Evolutionary conservation across 495 filamentous ascomycete genomes (phyloP).

Genomic region (Lasiosphaeria hispida): DNA sequence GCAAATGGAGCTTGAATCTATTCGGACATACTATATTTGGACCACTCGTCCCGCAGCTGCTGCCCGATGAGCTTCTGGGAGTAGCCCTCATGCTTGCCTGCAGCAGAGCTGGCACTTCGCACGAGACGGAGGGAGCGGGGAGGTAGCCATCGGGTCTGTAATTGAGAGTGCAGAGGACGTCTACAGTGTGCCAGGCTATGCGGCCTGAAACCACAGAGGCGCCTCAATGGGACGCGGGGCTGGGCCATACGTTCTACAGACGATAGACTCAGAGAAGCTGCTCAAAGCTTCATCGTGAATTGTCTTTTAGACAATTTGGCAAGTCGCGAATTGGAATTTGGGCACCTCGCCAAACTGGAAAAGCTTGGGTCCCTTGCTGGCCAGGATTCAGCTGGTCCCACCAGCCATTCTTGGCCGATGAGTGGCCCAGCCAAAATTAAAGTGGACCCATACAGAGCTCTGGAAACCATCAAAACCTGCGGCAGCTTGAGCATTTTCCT

Average conservation of each 20-base stretch:
- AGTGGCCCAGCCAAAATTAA: conserved; percentile 15
- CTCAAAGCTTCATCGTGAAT: conserved; percentile 1
- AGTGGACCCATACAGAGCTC: conserved; percentile 16
- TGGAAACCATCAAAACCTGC: conserved; percentile 17
- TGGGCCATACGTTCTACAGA: conserved; percentile 21
- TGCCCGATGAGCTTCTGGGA: conserved; percentile 7
- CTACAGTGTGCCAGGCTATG: not conserved
- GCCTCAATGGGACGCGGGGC: conserved; percentile 22
- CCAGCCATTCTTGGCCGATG: conserved; percentile 15
- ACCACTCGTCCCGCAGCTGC: conserved; percentile 29
- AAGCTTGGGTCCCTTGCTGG: conserved; percentile 12
- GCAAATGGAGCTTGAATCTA: not conserved
- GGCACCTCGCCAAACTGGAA: not conserved
- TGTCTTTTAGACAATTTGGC: not conserved
- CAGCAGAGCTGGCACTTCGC: conserved; percentile 6
- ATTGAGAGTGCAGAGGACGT: not conserved
- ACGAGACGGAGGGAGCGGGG: conserved; percentile 11
- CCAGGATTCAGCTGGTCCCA: not conserved
- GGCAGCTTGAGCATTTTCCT: conserved; percentile 16
- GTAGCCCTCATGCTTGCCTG: not conserved
- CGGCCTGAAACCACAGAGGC: conserved; percentile 17
- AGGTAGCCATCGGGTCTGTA: conserved; percentile 4
- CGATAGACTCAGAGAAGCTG: not conserved
- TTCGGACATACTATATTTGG: conserved; percentile 26
- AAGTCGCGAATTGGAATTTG: not conserved